Conservation (phyloP, 164 flowering plant genomes). For the Chimonanthus praecox region DNA sequence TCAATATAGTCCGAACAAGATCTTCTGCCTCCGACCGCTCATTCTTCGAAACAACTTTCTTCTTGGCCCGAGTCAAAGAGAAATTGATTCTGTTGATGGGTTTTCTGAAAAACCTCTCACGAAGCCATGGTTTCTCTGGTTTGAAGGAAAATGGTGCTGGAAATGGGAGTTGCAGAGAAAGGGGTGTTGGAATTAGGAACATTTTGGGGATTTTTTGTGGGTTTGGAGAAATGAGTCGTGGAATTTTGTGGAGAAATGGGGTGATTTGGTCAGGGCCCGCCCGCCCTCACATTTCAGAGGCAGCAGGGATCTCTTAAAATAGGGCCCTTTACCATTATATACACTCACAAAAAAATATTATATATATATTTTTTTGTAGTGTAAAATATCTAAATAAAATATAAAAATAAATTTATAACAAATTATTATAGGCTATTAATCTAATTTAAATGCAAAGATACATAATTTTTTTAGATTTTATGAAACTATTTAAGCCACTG, state of each 20-base stretch:
- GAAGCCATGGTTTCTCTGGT: background rate
- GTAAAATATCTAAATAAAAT: too few relatives aligned
- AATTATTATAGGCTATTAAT: too few relatives aligned
- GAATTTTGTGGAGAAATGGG: background rate
- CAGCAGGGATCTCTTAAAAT: too few relatives aligned
- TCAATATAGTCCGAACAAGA: conserved; percentile 44
- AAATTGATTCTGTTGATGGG: conserved; percentile 13
- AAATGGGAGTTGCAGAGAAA: background rate
- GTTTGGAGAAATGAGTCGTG: conserved; percentile 1
- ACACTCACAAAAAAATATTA: too few relatives aligned
- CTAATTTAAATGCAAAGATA: too few relatives aligned
- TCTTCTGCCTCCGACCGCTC: conserved; percentile 43
- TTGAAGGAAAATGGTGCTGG: background rate
- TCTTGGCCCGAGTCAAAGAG: conserved; percentile 30
- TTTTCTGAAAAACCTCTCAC: background rate
- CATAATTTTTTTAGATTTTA: too few relatives aligned
- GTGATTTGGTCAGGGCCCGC: background rate
- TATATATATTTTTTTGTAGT: too few relatives aligned
- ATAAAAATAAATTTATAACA: too few relatives aligned
- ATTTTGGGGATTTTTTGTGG: background rate
- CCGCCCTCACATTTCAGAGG: too few relatives aligned
- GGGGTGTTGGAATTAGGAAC: background rate
- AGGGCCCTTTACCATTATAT: too few relatives aligned
- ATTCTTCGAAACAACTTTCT: conserved; percentile 16
- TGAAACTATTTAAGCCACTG: too few relatives aligned